Evolutionary conservation across 2,329 filamentous ascomycete genomes (phyloP).

Genomic region (Ophiosphaerella narmari): DNA sequence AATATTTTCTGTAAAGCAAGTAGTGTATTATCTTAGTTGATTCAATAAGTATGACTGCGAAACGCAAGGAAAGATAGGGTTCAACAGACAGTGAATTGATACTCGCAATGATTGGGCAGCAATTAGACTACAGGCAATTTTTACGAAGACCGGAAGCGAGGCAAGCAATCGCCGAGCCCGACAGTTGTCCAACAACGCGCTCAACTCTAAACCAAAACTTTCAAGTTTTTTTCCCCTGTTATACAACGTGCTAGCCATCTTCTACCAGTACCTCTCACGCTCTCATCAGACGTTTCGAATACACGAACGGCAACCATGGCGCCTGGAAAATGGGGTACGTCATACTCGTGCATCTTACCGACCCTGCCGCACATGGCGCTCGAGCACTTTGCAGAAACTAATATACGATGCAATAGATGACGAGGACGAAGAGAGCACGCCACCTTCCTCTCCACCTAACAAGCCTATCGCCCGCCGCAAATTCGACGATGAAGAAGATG

Average conservation of each 20-base stretch:
- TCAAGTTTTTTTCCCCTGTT: constrained; percentile 11
- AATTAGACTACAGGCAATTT: constrained; percentile 23
- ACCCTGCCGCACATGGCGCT: constrained; percentile 6
- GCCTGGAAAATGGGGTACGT: constrained; percentile 50
- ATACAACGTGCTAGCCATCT: neutral
- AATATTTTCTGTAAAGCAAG: too few relatives aligned
- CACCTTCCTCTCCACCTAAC: constrained; percentile 54
- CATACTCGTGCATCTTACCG: constrained; percentile 32
- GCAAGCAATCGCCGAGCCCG: constrained; percentile 28
- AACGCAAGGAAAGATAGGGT: too few relatives aligned
- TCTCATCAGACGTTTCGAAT: neutral
- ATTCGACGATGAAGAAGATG: constrained; percentile 90
- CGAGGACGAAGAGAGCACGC: constrained; percentile 62
- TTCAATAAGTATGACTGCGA: neutral
- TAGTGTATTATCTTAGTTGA: neutral
- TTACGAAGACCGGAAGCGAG: constrained; percentile 25
- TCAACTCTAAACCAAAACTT: constrained; percentile 21
- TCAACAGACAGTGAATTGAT: neutral
- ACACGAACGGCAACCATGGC: constrained; percentile 39
- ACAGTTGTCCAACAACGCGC: constrained; percentile 32
- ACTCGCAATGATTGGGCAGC: constrained; percentile 35
- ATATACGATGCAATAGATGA: constrained; percentile 46
- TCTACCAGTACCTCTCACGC: neutral
- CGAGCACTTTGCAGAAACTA: constrained; percentile 14
- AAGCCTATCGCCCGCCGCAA: constrained; percentile 61